Evolutionary conservation across 345 rosid species (phyloP), one percentile per base, ranked within the genome.

Genomic region (Arabis alpina): DNA sequence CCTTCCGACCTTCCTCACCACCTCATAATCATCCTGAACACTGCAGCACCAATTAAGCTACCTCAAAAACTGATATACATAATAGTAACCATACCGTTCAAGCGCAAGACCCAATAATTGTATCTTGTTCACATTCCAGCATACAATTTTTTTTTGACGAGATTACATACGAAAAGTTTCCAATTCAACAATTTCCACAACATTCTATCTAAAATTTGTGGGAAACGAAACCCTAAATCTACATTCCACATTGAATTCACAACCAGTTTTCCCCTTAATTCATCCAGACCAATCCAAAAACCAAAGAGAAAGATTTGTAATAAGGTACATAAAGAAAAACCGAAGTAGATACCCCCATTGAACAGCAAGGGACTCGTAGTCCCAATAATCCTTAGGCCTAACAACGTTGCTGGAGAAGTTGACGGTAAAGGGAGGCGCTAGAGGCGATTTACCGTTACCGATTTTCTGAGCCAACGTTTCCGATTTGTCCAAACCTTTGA

Each of bases 391-490:
- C 79, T 91, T 89, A 10, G 97, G 97, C 10, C 90, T 93, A 71
- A 82, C 64, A 15, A 91, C 91, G 76, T 94, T 94, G 81, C 89
- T 59, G 66, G 91, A 97, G 19, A 87, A 40, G 72, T 85, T 91
- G 88, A 91, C 96, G 95, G 90, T 94, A 79, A 19, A 19, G 23
- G 23, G 23, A n/a, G n/a, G n/a, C n/a, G 99, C 86, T 71, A 85
- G 88, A 58, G 97, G 91, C 51, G 99, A 86, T n/a, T 91, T 92
- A 76, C 99, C 99, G 34, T 91, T 91, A 0, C 93, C 99, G 78
- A 94, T 91, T 86, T 91, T 94, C 86, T 94, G 96, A 68, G 97
- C 97, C 97, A 91, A 85, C 82, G 82, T 88, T 78, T 83, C 92
- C 34, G 81, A 70, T 52, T 75, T 54, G 7, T 68, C 78, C 2